Conservation (phyloP, 2,329 filamentous ascomycete species). For the Xylaria arbuscula region DNA sequence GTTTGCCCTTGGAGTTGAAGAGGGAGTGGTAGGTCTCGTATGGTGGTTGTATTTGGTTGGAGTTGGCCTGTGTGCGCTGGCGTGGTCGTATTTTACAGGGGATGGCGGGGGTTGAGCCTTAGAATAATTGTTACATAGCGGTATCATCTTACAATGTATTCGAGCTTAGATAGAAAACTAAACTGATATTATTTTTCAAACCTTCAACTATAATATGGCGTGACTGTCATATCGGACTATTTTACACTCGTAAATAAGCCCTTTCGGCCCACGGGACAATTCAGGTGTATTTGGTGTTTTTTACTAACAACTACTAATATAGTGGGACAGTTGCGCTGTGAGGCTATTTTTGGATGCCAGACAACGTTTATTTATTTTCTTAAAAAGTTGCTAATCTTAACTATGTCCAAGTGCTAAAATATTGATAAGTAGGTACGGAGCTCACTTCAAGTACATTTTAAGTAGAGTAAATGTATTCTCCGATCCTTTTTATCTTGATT, state of each 20-base stretch:
- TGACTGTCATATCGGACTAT: not conserved
- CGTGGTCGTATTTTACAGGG: slow-evolving; percentile 47
- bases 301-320: not conserved
- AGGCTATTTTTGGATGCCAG: not conserved
- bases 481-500: not conserved
- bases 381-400: not conserved
- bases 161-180: not conserved
- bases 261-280: no score
- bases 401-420: not conserved
- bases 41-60: slow-evolving; percentile 49
- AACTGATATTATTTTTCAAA: not conserved
- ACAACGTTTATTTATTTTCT: not conserved
- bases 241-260: no score
- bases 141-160: not conserved
- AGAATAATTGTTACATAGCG: not conserved
- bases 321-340: not conserved
- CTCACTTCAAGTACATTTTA: not conserved
- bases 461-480: not conserved
- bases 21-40: slow-evolving; percentile 46
- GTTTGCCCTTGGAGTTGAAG: slow-evolving; percentile 45
- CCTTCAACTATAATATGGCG: no score
- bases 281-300: no score
- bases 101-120: slow-evolving; percentile 3
- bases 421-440: not conserved
- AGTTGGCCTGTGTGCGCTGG: slow-evolving; percentile 45